phyloP scores from a whole-genome alignment of 805 yeast species.

The Blastobotrys terrestris region DNA sequence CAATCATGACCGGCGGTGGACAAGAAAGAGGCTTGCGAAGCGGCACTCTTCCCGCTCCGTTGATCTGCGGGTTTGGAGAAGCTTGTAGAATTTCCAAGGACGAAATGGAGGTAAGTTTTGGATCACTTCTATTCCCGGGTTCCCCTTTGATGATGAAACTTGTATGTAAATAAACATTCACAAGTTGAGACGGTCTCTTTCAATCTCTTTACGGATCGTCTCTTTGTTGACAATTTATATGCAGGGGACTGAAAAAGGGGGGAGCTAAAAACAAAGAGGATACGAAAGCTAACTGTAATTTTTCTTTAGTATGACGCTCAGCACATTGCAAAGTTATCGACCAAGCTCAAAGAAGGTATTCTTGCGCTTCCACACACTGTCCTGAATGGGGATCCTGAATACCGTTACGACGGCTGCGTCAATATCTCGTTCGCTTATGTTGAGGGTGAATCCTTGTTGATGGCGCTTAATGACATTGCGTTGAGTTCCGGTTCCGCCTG shows the following conservation, averaged over 20 bases:
- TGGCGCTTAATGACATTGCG: slow-evolving; percentile 97
- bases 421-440: slow-evolving; percentile 95
- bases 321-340: slow-evolving; percentile 66
- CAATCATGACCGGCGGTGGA: slow-evolving; percentile 95
- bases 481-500: slow-evolving; percentile 96
- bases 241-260: slow-evolving; percentile 8
- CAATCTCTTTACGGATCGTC: not conserved
- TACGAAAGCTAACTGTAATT: not conserved
- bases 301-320: slow-evolving; percentile 48
- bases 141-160: not conserved
- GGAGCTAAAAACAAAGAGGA: not conserved
- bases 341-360: slow-evolving; percentile 65
- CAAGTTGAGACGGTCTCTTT: not conserved
- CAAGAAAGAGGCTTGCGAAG: slow-evolving; percentile 98
- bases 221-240: not conserved
- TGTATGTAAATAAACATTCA: not conserved
- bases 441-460: slow-evolving; percentile 94
- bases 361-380: slow-evolving; percentile 82
- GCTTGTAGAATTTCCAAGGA: slow-evolving; percentile 78
- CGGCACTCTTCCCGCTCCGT: slow-evolving; percentile 96
- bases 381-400: slow-evolving; percentile 73
- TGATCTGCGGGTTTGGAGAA: slow-evolving; percentile 94
- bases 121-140: not conserved
- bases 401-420: slow-evolving; percentile 88
- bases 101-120: slow-evolving; percentile 46